These are phyloP conservation scores for Cyberlindnera japonica DNA, from an alignment of 805 yeast species.

Conservation along the genomic window DNA sequence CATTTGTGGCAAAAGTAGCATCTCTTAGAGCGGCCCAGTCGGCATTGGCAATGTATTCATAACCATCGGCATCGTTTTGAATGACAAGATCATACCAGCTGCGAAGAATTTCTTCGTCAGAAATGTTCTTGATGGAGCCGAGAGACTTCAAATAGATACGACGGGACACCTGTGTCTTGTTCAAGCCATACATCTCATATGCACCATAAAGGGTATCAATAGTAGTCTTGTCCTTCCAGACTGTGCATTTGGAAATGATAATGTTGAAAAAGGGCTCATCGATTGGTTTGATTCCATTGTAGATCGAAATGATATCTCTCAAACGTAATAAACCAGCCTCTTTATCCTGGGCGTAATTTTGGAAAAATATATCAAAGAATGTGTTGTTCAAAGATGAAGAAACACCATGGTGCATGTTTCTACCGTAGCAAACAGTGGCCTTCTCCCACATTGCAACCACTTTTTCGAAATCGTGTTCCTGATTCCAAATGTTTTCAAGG, in stretches of 20 bases:
- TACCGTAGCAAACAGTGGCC: slow-evolving; percentile 56
- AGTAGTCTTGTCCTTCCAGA: slow-evolving; percentile 66
- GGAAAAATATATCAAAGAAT: slow-evolving; percentile 66
- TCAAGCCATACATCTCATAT: slow-evolving; percentile 53
- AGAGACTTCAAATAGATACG: slow-evolving; percentile 70
- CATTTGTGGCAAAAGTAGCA: slow-evolving; percentile 45
- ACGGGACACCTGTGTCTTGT: slow-evolving; percentile 64
- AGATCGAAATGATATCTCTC: slow-evolving; percentile 51
- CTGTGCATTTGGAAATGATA: slow-evolving; percentile 58
- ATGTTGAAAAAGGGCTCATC: slow-evolving; percentile 85
- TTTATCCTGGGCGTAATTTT: slow-evolving; percentile 44
- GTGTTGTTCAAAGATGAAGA: slow-evolving; percentile 69
- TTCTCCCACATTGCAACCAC: slow-evolving; percentile 61
- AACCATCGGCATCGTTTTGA: slow-evolving; percentile 50
- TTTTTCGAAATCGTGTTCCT: slow-evolving; percentile 53
- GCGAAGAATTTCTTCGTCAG: slow-evolving; percentile 49
- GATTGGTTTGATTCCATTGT: slow-evolving; percentile 52
- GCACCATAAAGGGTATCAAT: slow-evolving; percentile 60
- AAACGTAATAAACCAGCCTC: slow-evolving; percentile 55
- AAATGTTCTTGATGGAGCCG: slow-evolving; percentile 53
- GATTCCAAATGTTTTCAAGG: slow-evolving; percentile 55
- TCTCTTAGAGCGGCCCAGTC: slow-evolving; percentile 84
- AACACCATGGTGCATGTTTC: slow-evolving; percentile 60
- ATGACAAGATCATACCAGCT: slow-evolving; percentile 52
- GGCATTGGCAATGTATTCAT: slow-evolving; percentile 68